These are phyloP conservation scores for Xenosphaeropsis pyriputrescens DNA, from an alignment of 2,329 filamentous ascomycete species.

Conservation along the genomic window DNA sequence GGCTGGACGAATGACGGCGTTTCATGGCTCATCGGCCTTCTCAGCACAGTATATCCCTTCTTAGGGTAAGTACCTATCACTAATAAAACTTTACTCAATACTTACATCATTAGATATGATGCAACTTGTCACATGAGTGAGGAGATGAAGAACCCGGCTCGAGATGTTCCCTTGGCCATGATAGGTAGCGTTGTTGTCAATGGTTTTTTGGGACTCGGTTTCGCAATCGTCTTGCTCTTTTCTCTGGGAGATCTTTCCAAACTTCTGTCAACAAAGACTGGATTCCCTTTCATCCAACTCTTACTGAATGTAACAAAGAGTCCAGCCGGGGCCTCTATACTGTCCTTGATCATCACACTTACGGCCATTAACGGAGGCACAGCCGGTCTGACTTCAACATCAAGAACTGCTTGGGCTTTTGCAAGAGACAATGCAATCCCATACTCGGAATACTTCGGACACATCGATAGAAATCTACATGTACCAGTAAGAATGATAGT, in stretches of 20 bases:
- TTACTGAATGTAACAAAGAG: constrained; percentile 28
- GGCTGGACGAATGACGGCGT: constrained; percentile 27
- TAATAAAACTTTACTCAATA: constrained; percentile 16
- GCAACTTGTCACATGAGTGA: constrained; percentile 29
- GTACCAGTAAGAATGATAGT: constrained; percentile 24
- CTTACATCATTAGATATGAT: constrained; percentile 27
- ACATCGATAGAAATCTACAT: constrained; percentile 16
- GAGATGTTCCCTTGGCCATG: constrained; percentile 33
- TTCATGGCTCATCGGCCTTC: constrained; percentile 28
- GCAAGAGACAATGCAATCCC: constrained; percentile 26
- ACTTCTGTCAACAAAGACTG: constrained; percentile 31
- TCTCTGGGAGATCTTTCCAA: constrained; percentile 10
- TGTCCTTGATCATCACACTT: constrained; percentile 24
- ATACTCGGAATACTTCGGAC: constrained; percentile 9
- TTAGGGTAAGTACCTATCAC: constrained; percentile 17
- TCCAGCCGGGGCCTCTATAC: constrained; percentile 22
- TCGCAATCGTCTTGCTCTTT: constrained; percentile 40
- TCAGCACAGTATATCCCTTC: constrained; percentile 23
- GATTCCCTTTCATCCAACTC: constrained; percentile 42
- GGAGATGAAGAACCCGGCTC: constrained; percentile 30
- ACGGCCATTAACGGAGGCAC: constrained; percentile 31
- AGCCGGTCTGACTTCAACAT: constrained; percentile 26
- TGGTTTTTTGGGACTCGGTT: constrained; percentile 35
- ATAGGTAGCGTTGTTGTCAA: constrained; percentile 33
- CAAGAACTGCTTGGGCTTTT: constrained; percentile 26